phyloP scores from a whole-genome alignment of 306 rosid genomes.

The Malus asiatica region DNA sequence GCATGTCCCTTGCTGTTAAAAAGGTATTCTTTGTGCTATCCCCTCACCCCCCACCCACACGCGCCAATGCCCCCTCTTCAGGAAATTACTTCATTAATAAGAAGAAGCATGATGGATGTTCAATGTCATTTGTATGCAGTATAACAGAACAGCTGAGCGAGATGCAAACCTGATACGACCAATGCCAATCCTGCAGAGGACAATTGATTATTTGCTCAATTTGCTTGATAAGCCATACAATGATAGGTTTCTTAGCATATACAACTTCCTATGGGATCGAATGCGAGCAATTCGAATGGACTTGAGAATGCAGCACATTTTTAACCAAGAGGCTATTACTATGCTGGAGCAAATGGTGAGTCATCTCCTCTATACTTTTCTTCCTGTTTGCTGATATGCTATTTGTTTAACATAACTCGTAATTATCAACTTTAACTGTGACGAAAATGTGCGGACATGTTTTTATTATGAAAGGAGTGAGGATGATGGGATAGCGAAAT shows the following conservation, averaged over 20 bases:
- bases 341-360: conserved; percentile 95
- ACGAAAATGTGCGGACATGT: neutral
- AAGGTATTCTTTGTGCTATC: conserved; percentile 48
- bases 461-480: neutral
- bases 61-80: neutral
- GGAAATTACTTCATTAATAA: conserved; percentile 4
- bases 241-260: conserved; percentile 66
- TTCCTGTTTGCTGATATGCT: conserved; percentile 8
- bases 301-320: conserved; percentile 95
- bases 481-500: neutral
- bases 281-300: conserved; percentile 99
- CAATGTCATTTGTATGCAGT: conserved; percentile 36
- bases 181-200: conserved; percentile 71
- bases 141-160: conserved; percentile 97
- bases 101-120: conserved; percentile 9
- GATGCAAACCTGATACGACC: conserved; percentile 91
- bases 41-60: neutral
- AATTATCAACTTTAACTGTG: neutral
- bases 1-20: conserved; percentile 78
- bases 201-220: conserved; percentile 67
- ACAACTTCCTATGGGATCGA: conserved; percentile 97
- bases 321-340: conserved; percentile 67
- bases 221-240: conserved; percentile 77
- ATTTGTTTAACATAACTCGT: neutral
- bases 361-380: neutral